Evolutionary conservation across 2,329 filamentous ascomycete species (phyloP), one percentile per base, ranked within the genome.

Genomic region (Podosphaera aphanis): DNA sequence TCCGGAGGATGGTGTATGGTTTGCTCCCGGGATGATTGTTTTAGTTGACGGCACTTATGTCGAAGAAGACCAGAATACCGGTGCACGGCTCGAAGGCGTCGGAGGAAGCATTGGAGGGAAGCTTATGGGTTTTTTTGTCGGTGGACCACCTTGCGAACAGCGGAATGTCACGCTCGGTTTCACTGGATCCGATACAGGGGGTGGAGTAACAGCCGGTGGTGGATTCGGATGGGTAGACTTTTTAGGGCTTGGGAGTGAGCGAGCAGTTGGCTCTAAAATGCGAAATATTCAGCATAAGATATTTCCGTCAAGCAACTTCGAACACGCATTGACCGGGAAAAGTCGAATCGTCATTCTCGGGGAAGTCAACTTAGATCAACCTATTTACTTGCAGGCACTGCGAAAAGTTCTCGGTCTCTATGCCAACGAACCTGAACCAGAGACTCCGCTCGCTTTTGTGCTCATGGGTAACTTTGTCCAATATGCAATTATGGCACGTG

Each of bases 211-310:
- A 35, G 74, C 81, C 37, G 79, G 78, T 23, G 82, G 82, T 48
- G 83, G 83, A 0, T 94, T 95, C 57, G 90, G 90, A 38, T 98
- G 90, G 86, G 85, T 93, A 45, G 90, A 95, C 60, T 98, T 95
- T 57, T 67, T 95, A 1, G 90, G 88, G 5, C 73, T 90, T 1
- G 88, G 88, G 31, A 93, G 84, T 55, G 84, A 93, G 60, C 78
- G 85, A 40, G 85, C 84, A 5, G 74, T 79, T 1, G 86, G 88
- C 0, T 61, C 72, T 1, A 79, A 80, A 47, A 94, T 95, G 88
- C 75, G 83, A 46, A 76, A 73, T 48, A 68, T 94, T 1, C 81
- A 93, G 57, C 67, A 74, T 31, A 73, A 76, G 42, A 65, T 90
- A 2, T 64, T 88, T 6, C 62, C 58, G n/a, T 21, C 48, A 2